Evolutionary conservation across 2,329 filamentous ascomycete genomes (phyloP).

Genomic region (Zopfia rhizophila): DNA sequence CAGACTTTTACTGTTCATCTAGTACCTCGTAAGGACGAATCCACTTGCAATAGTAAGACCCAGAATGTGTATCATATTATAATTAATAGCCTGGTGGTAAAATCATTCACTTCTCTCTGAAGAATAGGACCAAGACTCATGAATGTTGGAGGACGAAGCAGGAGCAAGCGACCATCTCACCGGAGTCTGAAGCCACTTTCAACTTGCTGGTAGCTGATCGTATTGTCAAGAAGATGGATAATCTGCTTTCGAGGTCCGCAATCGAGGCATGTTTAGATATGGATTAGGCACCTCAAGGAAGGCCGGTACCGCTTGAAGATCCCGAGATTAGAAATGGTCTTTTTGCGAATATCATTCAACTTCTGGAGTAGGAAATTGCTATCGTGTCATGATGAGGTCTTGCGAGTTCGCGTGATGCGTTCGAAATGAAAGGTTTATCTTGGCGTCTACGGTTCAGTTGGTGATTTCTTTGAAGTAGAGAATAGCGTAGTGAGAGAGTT

Average conservation of each 20-base stretch:
- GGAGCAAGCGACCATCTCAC: not conserved
- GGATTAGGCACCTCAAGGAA: conserved; percentile 2
- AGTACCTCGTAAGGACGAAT: too few relatives aligned
- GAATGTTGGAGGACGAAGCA: not conserved
- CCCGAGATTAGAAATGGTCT: not conserved
- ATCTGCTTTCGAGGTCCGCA: not conserved
- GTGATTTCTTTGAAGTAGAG: too few relatives aligned
- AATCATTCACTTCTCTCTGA: too few relatives aligned
- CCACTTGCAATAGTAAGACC: too few relatives aligned
- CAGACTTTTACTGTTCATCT: too few relatives aligned
- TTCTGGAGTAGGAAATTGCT: not conserved
- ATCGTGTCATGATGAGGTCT: not conserved
- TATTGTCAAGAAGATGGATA: conserved; percentile 4
- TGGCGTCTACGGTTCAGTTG: too few relatives aligned
- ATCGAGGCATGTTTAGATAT: not conserved
- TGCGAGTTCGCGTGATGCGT: too few relatives aligned
- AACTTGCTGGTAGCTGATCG: not conserved
- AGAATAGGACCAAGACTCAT: too few relatives aligned
- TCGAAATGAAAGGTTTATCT: too few relatives aligned
- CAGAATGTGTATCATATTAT: too few relatives aligned
- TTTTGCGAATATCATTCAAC: conserved; percentile 1
- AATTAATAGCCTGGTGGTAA: too few relatives aligned
- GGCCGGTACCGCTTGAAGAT: conserved; percentile 1
- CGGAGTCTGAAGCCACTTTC: not conserved
- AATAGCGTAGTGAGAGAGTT: too few relatives aligned